Conservation (phyloP, 176 grass and related monocot species). For the Hyparrhenia diplandra region DNA sequence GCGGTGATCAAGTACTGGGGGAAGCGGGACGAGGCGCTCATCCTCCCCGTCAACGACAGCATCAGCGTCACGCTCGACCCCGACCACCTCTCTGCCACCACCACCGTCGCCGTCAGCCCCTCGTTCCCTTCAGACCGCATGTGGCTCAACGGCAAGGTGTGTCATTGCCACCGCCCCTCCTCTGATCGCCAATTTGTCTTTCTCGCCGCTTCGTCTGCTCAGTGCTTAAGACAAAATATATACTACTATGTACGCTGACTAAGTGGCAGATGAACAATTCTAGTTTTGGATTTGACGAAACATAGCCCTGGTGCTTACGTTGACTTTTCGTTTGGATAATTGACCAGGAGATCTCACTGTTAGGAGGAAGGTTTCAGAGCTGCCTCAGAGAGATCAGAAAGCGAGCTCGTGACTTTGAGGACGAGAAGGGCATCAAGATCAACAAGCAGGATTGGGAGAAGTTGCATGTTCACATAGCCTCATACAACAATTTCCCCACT, state of each 20-base stretch:
- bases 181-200: too few species aligned
- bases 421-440: slow-evolving; percentile 60
- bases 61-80: slow-evolving; percentile 96
- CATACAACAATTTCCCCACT: slow-evolving; percentile 88
- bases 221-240: too few species aligned
- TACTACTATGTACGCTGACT: too few species aligned
- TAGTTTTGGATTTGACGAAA: too few species aligned
- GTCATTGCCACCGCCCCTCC: background rate
- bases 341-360: slow-evolving; percentile 67
- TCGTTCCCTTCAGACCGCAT: slow-evolving; percentile 76
- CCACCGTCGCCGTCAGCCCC: slow-evolving; percentile 89
- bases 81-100: slow-evolving; percentile 91
- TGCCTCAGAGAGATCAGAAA: slow-evolving; percentile 78
- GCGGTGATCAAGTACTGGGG: slow-evolving; percentile 99
- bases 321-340: slow-evolving; percentile 14
- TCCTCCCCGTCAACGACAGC: slow-evolving; percentile 92
- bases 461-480: slow-evolving; percentile 77
- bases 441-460: slow-evolving; percentile 80
- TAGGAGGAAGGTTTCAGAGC: slow-evolving; percentile 59
- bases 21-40: slow-evolving; percentile 88
- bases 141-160: slow-evolving; percentile 96
- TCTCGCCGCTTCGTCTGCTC: background rate
- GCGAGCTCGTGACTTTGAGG: slow-evolving; percentile 53
- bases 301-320: too few species aligned
- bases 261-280: too few species aligned